These are phyloP conservation scores for Phellinidium pouzarii DNA, from an alignment of 1,284 basidiomycete species.

Conservation along the genomic window DNA sequence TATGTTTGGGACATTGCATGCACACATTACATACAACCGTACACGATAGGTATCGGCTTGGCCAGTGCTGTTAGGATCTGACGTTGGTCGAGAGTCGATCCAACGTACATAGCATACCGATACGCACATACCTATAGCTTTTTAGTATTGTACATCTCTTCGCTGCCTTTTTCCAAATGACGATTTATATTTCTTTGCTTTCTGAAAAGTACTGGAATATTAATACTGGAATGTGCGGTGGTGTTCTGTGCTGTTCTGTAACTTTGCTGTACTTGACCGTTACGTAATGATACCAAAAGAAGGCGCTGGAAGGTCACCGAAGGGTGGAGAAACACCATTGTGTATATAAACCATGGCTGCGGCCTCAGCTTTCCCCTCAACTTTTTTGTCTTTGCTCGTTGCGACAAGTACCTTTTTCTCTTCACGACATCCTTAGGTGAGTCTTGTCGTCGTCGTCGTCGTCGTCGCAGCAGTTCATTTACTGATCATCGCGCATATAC, in stretches of 20 bases:
- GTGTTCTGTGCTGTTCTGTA: constrained; percentile 3
- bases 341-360: constrained; percentile 9
- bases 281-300: constrained; percentile 11
- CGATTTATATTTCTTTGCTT: background rate
- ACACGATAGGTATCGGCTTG: background rate
- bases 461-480: no score
- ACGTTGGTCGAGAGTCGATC: no score
- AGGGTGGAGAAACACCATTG: constrained; percentile 8
- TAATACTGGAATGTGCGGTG: background rate
- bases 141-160: constrained; percentile 12
- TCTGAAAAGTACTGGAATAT: background rate
- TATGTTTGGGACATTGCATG: constrained; percentile 6
- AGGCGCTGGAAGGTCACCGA: constrained; percentile 17
- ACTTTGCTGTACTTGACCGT: no score
- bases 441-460: background rate
- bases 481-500: background rate
- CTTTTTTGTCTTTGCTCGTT: constrained; percentile 7
- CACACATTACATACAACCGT: constrained; percentile 1
- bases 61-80: background rate
- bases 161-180: no score
- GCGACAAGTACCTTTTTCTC: constrained; percentile 5
- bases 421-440: constrained; percentile 8
- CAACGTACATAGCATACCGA: background rate
- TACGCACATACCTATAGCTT: constrained; percentile 14
- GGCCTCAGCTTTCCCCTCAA: background rate